A percentile compares a stretch with the other conserved stretches of the same genome.
Evolutionary conservation across 306 rosid genomes (phyloP).

Genomic region (Prunus mira): DNA sequence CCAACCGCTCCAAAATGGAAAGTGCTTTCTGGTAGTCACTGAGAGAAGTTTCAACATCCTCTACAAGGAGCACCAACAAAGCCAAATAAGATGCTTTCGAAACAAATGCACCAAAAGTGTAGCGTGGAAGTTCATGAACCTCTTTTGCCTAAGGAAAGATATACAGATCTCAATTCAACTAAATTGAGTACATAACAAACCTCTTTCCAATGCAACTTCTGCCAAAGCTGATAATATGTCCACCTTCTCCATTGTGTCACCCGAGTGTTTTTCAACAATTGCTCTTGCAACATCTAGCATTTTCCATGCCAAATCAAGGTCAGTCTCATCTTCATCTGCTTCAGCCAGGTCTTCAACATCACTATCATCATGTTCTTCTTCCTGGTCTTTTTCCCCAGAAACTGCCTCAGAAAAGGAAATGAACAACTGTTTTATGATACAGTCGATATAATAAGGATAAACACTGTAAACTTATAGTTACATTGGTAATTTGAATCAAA

Average conservation of each 20-base stretch:
- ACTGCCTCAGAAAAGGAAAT: constrained; percentile 33
- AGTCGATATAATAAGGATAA: constrained; percentile 3
- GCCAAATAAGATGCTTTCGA: constrained; percentile 6
- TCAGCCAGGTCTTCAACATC: constrained; percentile 75
- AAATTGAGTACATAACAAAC: constrained; percentile 28
- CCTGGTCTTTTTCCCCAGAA: constrained; percentile 54
- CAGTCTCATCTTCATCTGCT: constrained; percentile 90
- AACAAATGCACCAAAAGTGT: constrained; percentile 1
- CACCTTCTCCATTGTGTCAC: constrained; percentile 78
- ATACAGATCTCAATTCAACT: neutral
- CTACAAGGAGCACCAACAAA: constrained; percentile 45
- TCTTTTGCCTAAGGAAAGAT: neutral
- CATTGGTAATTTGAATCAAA: neutral
- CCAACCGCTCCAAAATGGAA: constrained; percentile 71
- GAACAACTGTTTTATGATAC: neutral
- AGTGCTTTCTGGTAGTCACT: constrained; percentile 84
- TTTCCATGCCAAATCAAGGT: constrained; percentile 98
- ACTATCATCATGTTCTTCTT: constrained; percentile 54
- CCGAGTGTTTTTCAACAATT: constrained; percentile 73
- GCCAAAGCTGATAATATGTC: constrained; percentile 89
- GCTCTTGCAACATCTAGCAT: constrained; percentile 98
- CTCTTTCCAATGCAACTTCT: constrained; percentile 95
- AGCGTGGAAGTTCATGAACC: neutral
- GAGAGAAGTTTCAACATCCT: constrained; percentile 93
- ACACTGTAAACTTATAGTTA: neutral